Base-by-base conservation (phyloP, 2,329 filamentous ascomycete genomes). In the Aquanectria penicillioides region DNA sequence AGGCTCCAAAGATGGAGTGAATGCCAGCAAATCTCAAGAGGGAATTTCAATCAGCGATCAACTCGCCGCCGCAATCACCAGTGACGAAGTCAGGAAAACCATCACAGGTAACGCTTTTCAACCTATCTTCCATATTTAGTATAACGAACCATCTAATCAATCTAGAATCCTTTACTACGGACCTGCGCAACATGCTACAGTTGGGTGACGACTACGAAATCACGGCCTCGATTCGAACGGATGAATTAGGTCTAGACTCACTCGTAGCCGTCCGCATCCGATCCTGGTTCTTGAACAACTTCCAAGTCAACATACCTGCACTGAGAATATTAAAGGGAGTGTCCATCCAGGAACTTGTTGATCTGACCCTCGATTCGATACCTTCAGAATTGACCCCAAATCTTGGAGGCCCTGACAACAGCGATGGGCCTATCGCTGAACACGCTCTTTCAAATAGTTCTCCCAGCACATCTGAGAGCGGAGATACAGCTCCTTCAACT, bases 211-310 rank as follows among this genome's bases (percentile, higher is more conserved):
- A 46, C 23, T 46, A 46, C 17, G 41, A 46, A 9, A 17, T 63
- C 41, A 44, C 22, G 2, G 5, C 26, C 15, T 40, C 31, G 4
- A 29, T 57, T 18, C 18, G 48, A 28, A 5, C 57, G 31, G n/a
- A 44, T 31, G 66, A 73, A 5, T 51, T 74, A 1, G 73, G 72
- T 0, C 54, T 74, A 7, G 74, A 75, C 46, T 73, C 72, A 0
- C 52, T 77, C 6, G 58, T 75, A 1, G 71, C 74, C 3, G 72
- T 75, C 1, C 69, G 71, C 73, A 78, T 80, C 1, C 76, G 82
- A 2, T 73, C 78, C 1, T 86, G 83, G 83, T 83, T 84, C 59
- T 46, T 78, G 18, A 81, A 82, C 53, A 71, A 80, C 7, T 46
- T 71, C 0, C 62, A 77, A 0, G 69, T 78, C 0, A 77, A 84